A percentile compares a stretch with the other conserved stretches of the same genome.
Evolutionary conservation across 305 asterid species (phyloP).

Genomic region (Petunia hybrid): DNA sequence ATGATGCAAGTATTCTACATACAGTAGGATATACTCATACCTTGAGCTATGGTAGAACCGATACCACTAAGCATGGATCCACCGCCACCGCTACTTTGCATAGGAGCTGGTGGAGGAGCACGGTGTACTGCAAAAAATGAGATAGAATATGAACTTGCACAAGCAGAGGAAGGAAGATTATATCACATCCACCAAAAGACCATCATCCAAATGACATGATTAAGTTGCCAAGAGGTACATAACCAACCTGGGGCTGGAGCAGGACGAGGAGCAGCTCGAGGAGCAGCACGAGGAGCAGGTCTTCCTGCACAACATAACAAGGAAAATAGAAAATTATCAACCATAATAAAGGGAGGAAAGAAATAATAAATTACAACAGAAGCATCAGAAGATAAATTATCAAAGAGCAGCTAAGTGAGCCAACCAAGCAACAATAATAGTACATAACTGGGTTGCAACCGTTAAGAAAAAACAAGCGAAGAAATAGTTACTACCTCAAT

Average conservation of each 20-base stretch:
- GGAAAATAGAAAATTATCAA: not conserved
- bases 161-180: not conserved
- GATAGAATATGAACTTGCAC: not conserved
- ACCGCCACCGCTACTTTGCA: slow-evolving; percentile 45
- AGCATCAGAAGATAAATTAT: not conserved
- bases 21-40: slow-evolving; percentile 38
- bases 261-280: slow-evolving; percentile 60
- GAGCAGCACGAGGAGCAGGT: slow-evolving; percentile 54
- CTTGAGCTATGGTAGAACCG: slow-evolving; percentile 49
- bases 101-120: slow-evolving; percentile 81
- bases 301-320: slow-evolving; percentile 56
- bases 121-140: slow-evolving; percentile 50
- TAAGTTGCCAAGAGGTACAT: not conserved
- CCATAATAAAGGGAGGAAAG: not conserved
- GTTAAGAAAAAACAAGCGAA: not conserved
- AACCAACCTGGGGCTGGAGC: slow-evolving; percentile 45
- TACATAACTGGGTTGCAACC: not conserved
- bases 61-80: slow-evolving; percentile 52
- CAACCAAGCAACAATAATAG: not conserved
- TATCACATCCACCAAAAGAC: not conserved
- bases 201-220: not conserved
- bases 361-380: not conserved
- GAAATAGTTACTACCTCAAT: not conserved
- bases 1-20: not conserved
- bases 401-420: not conserved